Evolutionary conservation across 805 yeast genomes (phyloP), one percentile per base, ranked within the genome.

Genomic region (Suhomyces sp.): DNA sequence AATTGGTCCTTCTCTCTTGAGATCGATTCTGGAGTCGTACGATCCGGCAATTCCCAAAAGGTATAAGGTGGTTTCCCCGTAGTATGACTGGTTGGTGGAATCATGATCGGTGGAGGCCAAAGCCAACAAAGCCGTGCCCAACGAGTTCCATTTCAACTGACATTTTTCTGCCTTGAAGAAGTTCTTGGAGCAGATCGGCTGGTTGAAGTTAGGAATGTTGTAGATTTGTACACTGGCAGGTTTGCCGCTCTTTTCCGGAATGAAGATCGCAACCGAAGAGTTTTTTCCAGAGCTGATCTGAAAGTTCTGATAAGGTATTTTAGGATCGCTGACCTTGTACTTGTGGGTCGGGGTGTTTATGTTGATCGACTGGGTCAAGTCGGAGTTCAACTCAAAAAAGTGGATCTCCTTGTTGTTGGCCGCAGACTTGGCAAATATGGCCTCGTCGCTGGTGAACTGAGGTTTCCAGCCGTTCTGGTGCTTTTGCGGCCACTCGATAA

Each of bases 91-190:
- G 68, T 96, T 96, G 31, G 96, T 82, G 29, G 94, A 79, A 72
- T 94, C 99, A 60, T 93, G 96, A 71, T 94, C 99, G 24, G 97
- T 94, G 44, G 94, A 87, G 4, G 97, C 96, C 61, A 92, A 80
- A 46, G 97, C 97, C 64, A 96, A 76, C 55, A 93, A 77, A 6
- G 97, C 96, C 54, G 97, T 94, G 54, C 99, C 99, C 57, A 91
- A 79, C 33, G 84, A 80, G 70, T 96, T 94, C 99, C 99, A 94
- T 67, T 83, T 86, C 74, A 94, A 81, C 61, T 82, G 86, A 70
- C 97, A 94, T 58, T 88, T 82, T 67, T 94, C 99, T 47, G 97
- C 98, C 73, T 93, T 92, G 81, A 94, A 94, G 62, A 94, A 89
- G 53, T 89, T 83, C 69, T 93, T 94, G 55, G 85, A 83, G 48